Percentiles rank a stretch among this genome's conserved stretches.
Conservation (phyloP, 805 yeast genomes). For the Lipomyces anomalus region DNA sequence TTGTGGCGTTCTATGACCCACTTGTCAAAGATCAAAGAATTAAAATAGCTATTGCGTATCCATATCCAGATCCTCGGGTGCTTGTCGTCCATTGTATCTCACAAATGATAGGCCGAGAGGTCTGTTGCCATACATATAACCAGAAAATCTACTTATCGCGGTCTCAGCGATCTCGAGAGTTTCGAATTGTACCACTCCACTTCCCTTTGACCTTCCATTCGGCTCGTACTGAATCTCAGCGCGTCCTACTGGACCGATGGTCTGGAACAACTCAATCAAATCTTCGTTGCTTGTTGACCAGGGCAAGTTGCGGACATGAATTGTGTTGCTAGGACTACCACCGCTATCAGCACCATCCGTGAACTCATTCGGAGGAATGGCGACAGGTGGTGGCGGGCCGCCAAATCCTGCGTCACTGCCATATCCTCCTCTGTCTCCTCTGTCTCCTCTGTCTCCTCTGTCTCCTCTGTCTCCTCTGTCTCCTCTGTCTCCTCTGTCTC, state of each 20-base stretch:
- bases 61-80: too few species aligned
- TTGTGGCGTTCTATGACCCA: too few species aligned
- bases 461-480: too few species aligned
- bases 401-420: constrained; percentile 2
- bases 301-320: constrained; percentile 76
- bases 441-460: too few species aligned
- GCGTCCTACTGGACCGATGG: constrained; percentile 65
- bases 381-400: background rate
- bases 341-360: constrained; percentile 59
- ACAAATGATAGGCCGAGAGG: constrained; percentile 67
- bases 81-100: constrained; percentile 28
- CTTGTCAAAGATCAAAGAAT: too few species aligned
- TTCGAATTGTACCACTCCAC: constrained; percentile 78
- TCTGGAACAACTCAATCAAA: constrained; percentile 75
- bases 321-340: constrained; percentile 54
- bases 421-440: constrained; percentile 4
- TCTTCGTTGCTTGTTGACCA: constrained; percentile 84
- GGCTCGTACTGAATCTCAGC: constrained; percentile 69
- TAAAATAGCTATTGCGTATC: too few species aligned
- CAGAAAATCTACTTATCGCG: constrained; percentile 69
- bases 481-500: too few species aligned
- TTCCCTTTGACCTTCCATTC: constrained; percentile 67
- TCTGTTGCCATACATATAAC: constrained; percentile 81
- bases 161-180: constrained; percentile 60
- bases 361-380: constrained; percentile 41